Conservation (phyloP, 2,329 filamentous ascomycete genomes). For the Chaetothyriales sp. region DNA sequence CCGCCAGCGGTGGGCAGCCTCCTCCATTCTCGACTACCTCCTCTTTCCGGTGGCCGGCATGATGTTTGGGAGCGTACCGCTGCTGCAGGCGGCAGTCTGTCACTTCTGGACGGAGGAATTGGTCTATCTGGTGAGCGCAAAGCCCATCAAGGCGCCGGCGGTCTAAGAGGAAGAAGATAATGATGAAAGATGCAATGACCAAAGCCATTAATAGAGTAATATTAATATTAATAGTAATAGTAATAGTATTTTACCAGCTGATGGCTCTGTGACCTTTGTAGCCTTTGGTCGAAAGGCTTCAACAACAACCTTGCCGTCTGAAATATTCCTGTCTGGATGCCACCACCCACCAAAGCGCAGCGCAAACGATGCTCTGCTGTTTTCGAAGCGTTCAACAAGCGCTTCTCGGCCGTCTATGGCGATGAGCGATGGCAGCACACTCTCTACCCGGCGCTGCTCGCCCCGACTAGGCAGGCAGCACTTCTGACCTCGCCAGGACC, state of each 20-base stretch:
- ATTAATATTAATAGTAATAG: too few relatives aligned
- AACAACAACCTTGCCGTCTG: too few relatives aligned
- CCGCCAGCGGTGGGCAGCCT: slow-evolving; percentile 40
- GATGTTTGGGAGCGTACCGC: slow-evolving; percentile 52
- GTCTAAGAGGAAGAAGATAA: not conserved
- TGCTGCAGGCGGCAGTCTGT: slow-evolving; percentile 50
- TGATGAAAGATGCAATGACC: not conserved
- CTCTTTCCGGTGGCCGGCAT: slow-evolving; percentile 53
- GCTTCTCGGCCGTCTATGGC: slow-evolving; percentile 3
- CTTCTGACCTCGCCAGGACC: slow-evolving; percentile 4
- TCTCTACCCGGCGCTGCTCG: slow-evolving; percentile 4
- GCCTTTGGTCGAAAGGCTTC: too few relatives aligned
- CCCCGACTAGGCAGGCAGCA: slow-evolving; percentile 6
- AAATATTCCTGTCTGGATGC: not conserved
- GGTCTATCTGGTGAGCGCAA: slow-evolving; percentile 58
- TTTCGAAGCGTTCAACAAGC: slow-evolving; percentile 3
- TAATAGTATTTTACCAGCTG: too few relatives aligned
- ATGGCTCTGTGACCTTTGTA: too few relatives aligned
- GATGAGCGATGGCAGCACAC: slow-evolving; percentile 6
- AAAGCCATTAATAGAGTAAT: too few relatives aligned
- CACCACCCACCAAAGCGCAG: slow-evolving; percentile 3
- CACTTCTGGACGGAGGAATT: slow-evolving; percentile 57
- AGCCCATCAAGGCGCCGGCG: slow-evolving; percentile 28
- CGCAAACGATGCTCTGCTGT: slow-evolving; percentile 3
- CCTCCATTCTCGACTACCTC: slow-evolving; percentile 47